phyloP scores from a whole-genome alignment of 495 filamentous ascomycete genomes.

The Pseudotulostoma volvatum region DNA sequence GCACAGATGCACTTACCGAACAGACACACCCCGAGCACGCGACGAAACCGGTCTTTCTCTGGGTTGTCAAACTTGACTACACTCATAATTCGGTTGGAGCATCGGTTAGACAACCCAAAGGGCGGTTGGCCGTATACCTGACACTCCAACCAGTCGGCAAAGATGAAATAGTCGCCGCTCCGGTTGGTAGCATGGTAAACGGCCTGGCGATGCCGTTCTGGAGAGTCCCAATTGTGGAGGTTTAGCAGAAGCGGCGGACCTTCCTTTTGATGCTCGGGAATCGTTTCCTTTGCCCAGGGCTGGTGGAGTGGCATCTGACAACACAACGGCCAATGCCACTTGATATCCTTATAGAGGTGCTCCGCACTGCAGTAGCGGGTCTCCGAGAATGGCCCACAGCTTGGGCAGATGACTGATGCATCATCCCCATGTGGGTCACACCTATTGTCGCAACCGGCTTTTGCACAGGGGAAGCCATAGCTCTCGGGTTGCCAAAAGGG shows the following conservation, averaged over 20 bases:
- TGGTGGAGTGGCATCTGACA: constrained; percentile 8
- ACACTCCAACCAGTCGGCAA: constrained; percentile 14
- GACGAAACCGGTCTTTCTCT: constrained; percentile 23
- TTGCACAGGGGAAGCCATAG: constrained; percentile 14
- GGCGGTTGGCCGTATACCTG: constrained; percentile 4
- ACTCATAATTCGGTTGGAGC: constrained; percentile 10
- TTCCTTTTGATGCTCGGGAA: constrained; percentile 7
- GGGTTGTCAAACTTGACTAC: constrained; percentile 11
- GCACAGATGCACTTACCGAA: constrained; percentile 12
- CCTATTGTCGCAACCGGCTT: constrained; percentile 21
- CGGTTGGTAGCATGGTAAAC: constrained; percentile 15
- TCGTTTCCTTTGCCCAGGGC: constrained; percentile 6
- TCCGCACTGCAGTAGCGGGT: constrained; percentile 24
- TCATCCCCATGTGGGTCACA: constrained; percentile 37
- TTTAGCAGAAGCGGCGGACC: constrained; percentile 16
- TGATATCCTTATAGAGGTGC: constrained; percentile 22
- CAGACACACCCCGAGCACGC: constrained; percentile 19
- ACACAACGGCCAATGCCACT: constrained; percentile 21
- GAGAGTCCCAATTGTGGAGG: constrained; percentile 14
- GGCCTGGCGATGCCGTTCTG: constrained; percentile 23
- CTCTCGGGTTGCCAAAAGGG: constrained; percentile 10
- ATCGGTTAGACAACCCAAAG: constrained; percentile 6
- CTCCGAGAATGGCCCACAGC: constrained; percentile 27
- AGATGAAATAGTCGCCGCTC: constrained; percentile 26
- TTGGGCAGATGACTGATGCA: constrained; percentile 20